Base-by-base conservation (phyloP, 2,329 filamentous ascomycete species). In the Colletotrichum gloeosporioides region DNA sequence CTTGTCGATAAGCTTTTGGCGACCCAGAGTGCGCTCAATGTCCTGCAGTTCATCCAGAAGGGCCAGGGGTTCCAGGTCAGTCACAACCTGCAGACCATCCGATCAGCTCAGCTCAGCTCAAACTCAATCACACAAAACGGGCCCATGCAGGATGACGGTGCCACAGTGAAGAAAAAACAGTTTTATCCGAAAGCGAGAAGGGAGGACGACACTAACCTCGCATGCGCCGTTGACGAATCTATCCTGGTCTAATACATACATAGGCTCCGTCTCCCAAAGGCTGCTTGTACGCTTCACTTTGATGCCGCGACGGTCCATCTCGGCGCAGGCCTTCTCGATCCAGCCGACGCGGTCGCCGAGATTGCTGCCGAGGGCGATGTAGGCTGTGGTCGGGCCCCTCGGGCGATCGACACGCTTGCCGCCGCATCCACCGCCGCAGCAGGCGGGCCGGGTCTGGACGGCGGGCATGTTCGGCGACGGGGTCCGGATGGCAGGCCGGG, bases 181-280 rank as follows among this genome's bases (percentile, higher is more conserved):
- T 63, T 31, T 29, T 16, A 64, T 65, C 15, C 59, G 22, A 62
- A 71, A 18, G 34, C 18, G 31, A 53, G 22, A 29, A 65, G 32
- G 67, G 53, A 64, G 62, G 25, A 64, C n/a, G 25, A 64, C 65
- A 88, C 92, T 83, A 84, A 98, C 96, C 92, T 98, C 95, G 84
- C 95, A 98, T 73, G 93, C 96, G 25, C 96, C 97, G 83, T 99
- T 99, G 64, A 98, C 87, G 82, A 99, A 99, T 34, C 92, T 91
- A 78, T 93, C 93, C 84, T 99, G 97, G 78, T 98, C 94, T 78
- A 94, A 87, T 78, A 98, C 94, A 85, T 99, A 99, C 97, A 99
- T 99, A 27, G 97, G 95, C 80, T 95, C 93, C 5, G 96, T 99
- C 87, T 99, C 96, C 91, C 97, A 99, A 4, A 99, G 88, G 77